phyloP scores from a whole-genome alignment of 176 grass and related monocot genomes.

The Bromus sterilis region DNA sequence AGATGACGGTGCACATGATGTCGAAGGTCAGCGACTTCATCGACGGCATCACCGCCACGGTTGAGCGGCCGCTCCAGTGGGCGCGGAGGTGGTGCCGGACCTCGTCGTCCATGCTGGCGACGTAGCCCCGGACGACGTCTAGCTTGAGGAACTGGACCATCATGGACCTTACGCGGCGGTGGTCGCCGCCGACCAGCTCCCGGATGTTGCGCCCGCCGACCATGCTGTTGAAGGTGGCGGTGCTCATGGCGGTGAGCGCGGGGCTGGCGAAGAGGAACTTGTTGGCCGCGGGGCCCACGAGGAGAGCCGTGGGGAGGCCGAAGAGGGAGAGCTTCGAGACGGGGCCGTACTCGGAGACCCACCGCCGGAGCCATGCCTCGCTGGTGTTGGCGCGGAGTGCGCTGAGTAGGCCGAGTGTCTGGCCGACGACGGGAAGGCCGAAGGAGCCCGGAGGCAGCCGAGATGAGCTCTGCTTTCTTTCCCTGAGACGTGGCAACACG shows the following conservation, averaged over 20 bases:
- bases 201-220: neutral
- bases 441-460: neutral
- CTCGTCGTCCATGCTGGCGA: slow-evolving; percentile 17
- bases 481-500: neutral
- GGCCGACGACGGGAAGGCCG: slow-evolving; percentile 13
- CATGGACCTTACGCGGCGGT: slow-evolving; percentile 15
- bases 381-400: slow-evolving; percentile 23
- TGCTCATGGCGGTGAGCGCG: neutral
- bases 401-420: slow-evolving; percentile 14
- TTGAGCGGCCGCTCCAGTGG: neutral
- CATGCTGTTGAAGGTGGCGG: neutral
- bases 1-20: slow-evolving; percentile 13
- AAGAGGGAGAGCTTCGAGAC: slow-evolving; percentile 30
- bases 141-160: slow-evolving; percentile 21
- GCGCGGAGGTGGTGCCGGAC: slow-evolving; percentile 8
- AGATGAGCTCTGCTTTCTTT: neutral
- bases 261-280: slow-evolving; percentile 28
- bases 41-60: slow-evolving; percentile 22
- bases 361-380: slow-evolving; percentile 17
- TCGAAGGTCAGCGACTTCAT: slow-evolving; percentile 38
- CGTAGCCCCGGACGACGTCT: slow-evolving; percentile 8
- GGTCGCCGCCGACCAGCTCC: slow-evolving; percentile 16
- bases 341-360: neutral
- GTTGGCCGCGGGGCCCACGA: neutral
- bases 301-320: neutral